Evolutionary conservation across 2,329 filamentous ascomycete genomes (phyloP), one percentile per base, ranked within the genome.

Genomic region (Cytospora paraplurivora): DNA sequence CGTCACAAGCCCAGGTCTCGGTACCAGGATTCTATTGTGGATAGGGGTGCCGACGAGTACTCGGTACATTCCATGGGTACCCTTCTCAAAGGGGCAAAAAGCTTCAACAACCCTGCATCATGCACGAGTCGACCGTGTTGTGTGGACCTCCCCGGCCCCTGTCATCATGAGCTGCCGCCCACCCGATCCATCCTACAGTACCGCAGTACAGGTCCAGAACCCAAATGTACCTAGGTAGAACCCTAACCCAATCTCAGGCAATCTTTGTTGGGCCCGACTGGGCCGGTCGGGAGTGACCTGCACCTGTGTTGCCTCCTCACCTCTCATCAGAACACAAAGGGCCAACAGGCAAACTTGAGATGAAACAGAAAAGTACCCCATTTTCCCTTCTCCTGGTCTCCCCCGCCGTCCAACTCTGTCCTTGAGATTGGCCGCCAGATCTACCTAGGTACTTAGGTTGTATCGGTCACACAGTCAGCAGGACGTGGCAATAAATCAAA

Each of bases 81-180:
- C 37, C 54, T 21, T 19, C 37, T 27, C 54, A 41, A 33, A 27
- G 54, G 44, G 37, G 54, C 33, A 44, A 55, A 47, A 62, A 59
- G 63, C 63, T 58, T 58, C 51, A 49, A 55, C 56, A 59, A 62
- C 63, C 63, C 63, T 65, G 63, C 63, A 65, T 62, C 49, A 59
- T 61, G 64, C 64, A 62, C 64, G 64, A 66, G 64, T 66, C 64
- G 64, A 58, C 61, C 56, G 56, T 63, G 52, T 34, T 50, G 33
- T 32, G 63, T 53, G 56, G 44, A 38, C 51, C 64, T 66, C 56
- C 54, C 64, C 60, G 64, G 61, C 55, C 61, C 50, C 21, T 66
- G 62, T 66, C 64, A 61, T 61, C 59, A 61, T 51, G 38, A 66
- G 62, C 64, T 62, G 64, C 64, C 64, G 64, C 64, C 51, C 59